Conservation (phyloP, 75 land plant genomes). For the Sequoia sempervirens region DNA sequence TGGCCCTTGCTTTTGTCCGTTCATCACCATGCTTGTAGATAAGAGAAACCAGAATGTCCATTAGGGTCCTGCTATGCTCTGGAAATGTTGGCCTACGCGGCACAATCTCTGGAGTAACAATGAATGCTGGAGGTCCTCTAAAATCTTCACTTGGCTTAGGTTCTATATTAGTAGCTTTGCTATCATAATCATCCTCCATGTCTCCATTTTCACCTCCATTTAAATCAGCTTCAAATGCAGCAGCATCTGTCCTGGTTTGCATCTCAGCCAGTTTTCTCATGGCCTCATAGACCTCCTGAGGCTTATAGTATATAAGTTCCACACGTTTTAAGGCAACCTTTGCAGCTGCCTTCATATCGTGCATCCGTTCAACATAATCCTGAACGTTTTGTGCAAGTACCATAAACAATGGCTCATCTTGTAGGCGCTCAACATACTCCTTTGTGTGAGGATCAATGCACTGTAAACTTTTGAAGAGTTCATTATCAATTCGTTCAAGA, state of each 20-base stretch:
- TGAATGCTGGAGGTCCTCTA: conserved; percentile 59
- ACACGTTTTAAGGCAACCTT: conserved; percentile 76
- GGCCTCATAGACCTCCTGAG: conserved; percentile 92
- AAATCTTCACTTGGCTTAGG: conserved; percentile 29
- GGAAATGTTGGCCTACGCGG: conserved; percentile 76
- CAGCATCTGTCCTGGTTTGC: conserved; percentile 20
- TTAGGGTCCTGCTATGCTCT: conserved; percentile 65
- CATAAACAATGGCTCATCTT: conserved; percentile 77
- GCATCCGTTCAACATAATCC: conserved; percentile 67
- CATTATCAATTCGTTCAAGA: conserved; percentile 71
- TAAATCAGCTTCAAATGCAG: conserved; percentile 27
- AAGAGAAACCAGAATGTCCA: conserved; percentile 68
- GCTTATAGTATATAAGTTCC: conserved; percentile 90
- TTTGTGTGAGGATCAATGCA: conserved; percentile 85
- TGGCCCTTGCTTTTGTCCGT: conserved; percentile 89
- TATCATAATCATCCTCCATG: conserved; percentile 34
- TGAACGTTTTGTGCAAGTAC: conserved; percentile 86
- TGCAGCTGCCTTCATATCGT: conserved; percentile 70
- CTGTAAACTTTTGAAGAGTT: conserved; percentile 90
- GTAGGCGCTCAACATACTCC: conserved; percentile 84
- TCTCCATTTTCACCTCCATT: conserved; percentile 31
- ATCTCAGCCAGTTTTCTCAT: conserved; percentile 78
- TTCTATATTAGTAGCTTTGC: conserved; percentile 6
- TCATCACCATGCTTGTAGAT: conserved; percentile 90
- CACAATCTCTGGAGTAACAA: conserved; percentile 65